A percentile compares a stretch with the other conserved stretches of the same genome.
Evolutionary conservation across 148 eudicot species (phyloP).

Genomic region (Spergularia bocconei): DNA sequence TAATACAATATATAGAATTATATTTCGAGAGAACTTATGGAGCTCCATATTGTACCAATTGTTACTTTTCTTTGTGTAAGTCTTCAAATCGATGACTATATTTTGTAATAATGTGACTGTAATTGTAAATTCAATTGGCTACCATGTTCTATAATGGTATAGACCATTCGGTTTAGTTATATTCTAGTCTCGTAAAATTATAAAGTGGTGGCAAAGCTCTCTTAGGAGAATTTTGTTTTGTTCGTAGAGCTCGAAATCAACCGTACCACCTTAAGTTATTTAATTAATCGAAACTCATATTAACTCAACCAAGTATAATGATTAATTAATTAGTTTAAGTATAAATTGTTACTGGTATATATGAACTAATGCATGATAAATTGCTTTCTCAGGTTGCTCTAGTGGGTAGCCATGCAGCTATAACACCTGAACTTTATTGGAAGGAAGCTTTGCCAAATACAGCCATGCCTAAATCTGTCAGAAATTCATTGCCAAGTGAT

Average conservation of each 20-base stretch:
- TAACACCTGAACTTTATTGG: conserved; percentile 57
- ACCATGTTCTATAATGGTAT: background rate
- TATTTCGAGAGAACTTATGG: conserved; percentile 10
- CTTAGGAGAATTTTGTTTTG: no score
- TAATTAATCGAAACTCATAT: no score
- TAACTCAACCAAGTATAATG: no score
- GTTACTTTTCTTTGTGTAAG: conserved; percentile 29
- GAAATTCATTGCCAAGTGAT: conserved; percentile 29
- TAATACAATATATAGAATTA: background rate
- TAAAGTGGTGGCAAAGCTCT: no score
- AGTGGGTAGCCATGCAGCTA: conserved; percentile 51
- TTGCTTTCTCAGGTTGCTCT: conserved; percentile 34
- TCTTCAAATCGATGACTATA: background rate
- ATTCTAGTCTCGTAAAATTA: background rate
- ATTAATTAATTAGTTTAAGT: no score
- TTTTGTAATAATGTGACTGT: background rate
- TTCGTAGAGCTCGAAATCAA: no score
- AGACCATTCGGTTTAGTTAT: background rate
- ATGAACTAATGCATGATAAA: background rate
- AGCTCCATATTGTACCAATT: conserved; percentile 26
- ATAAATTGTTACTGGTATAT: no score
- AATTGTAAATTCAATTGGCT: background rate
- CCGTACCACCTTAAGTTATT: no score
- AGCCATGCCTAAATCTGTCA: conserved; percentile 55
- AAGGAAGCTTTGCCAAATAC: conserved; percentile 52